Base-by-base conservation (phyloP, 768 basidiomycete species). In the Daedaleopsis nitida region DNA sequence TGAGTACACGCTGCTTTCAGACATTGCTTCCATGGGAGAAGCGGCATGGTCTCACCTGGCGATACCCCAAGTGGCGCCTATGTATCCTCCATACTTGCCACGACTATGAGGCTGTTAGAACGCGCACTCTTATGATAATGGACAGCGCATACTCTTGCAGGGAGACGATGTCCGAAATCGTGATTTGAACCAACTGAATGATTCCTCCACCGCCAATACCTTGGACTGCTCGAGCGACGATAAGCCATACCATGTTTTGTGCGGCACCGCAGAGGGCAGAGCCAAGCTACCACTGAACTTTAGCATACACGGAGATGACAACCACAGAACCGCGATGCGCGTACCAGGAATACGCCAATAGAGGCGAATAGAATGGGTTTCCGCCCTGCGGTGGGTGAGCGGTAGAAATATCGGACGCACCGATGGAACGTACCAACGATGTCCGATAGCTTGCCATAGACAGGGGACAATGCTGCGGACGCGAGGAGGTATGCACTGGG, bases 121-220 rank as follows among this genome's bases (percentile, higher is more conserved):
- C 17, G 11, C 54, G 50, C 17, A 14, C 13, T n/a, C n/a, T 13
- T 19, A 51, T 5, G 35, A 11, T 24, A 9, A 9, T 5, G 8
- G 32, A n/a, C 3, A 35, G 16, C 5, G 74, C 85, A 48, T 71
- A 90, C 90, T 92, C 86, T 75, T 86, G 77, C 39, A 96, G 74
- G 0, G 92, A 84, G 0, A 93, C 89, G 38, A 96, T 92, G 73
- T 96, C 94, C 47, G 88, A 85, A 45, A 92, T 86, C 2, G 85
- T 89, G 66, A 93, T 92, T 52, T 87, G 82, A 8, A 89, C 87
- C 64, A 92, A 76, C 68, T 90, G 89, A 16, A 92, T 77, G 60
- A 92, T 87, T 5, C 89, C 91, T 11, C 90, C 91, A 8, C 90
- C 91, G 24, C 92, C 92, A 34, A 94, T 85, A 10, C 92, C 92